Conservation (phyloP, 2,329 filamentous ascomycete species). For the Phaeosphaeria sp. region DNA sequence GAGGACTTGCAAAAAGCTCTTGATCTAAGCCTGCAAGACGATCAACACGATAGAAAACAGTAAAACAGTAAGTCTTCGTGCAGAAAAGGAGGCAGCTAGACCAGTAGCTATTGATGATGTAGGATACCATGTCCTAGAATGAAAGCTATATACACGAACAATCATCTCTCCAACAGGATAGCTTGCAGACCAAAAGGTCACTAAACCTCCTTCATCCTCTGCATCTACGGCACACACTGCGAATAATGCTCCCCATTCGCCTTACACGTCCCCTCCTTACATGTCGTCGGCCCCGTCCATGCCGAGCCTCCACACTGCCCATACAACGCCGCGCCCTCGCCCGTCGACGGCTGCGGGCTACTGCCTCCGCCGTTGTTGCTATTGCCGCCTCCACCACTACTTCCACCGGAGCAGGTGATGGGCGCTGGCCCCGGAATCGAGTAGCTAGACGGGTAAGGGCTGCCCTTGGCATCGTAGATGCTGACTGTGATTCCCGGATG, state of each 20-base stretch:
- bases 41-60: neutral
- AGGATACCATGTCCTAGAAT: neutral
- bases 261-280: neutral
- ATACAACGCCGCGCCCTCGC: neutral
- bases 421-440: slow-evolving; percentile 56
- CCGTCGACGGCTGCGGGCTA: neutral
- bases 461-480: slow-evolving; percentile 21
- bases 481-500: slow-evolving; percentile 27
- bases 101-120: neutral
- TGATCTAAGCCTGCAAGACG: neutral
- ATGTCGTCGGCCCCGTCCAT: neutral
- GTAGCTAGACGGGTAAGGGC: slow-evolving; percentile 40
- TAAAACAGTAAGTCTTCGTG: neutral
- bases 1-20: slow-evolving; percentile 2
- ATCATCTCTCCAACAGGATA: too few relatives aligned
- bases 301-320: neutral
- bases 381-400: neutral
- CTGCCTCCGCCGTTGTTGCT: neutral
- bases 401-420: slow-evolving; percentile 48
- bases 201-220: too few relatives aligned
- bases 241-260: neutral
- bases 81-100: neutral
- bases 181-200: too few relatives aligned
- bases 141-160: neutral
- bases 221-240: neutral